phyloP scores from a whole-genome alignment of 2,329 filamentous ascomycete genomes.

The Chaetothyriales sp. region DNA sequence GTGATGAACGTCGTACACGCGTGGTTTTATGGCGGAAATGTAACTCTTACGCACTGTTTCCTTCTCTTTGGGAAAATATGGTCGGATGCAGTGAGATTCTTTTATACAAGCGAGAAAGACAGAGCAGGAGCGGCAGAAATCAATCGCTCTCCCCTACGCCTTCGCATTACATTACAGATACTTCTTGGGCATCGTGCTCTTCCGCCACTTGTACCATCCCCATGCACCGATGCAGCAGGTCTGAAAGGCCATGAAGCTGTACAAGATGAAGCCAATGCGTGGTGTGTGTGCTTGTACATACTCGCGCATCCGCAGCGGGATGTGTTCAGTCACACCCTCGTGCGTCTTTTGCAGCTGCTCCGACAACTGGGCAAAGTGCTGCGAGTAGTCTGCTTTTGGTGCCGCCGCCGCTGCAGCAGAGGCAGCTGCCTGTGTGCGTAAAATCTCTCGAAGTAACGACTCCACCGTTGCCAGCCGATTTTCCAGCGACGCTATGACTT shows the following conservation, averaged over 20 bases:
- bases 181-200: constrained; percentile 71
- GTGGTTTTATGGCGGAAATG: too few relatives aligned
- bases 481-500: constrained; percentile 28
- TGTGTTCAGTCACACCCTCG: constrained; percentile 34
- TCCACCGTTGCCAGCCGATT: constrained; percentile 40
- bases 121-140: not conserved
- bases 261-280: constrained; percentile 47
- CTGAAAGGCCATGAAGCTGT: constrained; percentile 61
- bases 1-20: too few relatives aligned
- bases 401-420: too few relatives aligned
- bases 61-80: too few relatives aligned
- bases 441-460: constrained; percentile 33
- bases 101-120: too few relatives aligned
- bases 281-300: constrained; percentile 26
- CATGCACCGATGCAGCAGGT: constrained; percentile 54
- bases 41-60: too few relatives aligned
- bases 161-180: constrained; percentile 45
- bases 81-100: too few relatives aligned
- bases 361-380: constrained; percentile 39
- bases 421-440: constrained; percentile 31
- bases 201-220: constrained; percentile 63
- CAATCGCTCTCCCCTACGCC: constrained; percentile 4
- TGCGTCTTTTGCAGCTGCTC: constrained; percentile 39
- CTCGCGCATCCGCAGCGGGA: constrained; percentile 27
- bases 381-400: constrained; percentile 33